phyloP scores from a whole-genome alignment of 495 filamentous ascomycete species.

The Corynascus novoguineensis region DNA sequence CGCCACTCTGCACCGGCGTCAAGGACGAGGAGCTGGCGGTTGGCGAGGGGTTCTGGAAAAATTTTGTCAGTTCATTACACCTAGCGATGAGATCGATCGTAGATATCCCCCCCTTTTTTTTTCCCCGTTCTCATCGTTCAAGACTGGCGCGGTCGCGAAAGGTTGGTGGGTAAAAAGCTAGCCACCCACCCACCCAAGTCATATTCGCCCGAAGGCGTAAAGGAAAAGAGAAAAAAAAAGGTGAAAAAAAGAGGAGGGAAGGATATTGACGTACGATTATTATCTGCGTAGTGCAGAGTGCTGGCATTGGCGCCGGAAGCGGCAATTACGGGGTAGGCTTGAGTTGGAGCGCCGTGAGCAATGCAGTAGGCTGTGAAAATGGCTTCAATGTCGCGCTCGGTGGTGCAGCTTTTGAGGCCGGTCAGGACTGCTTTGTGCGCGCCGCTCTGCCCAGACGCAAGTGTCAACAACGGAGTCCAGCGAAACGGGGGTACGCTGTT shows the following conservation, averaged over 20 bases:
- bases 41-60: constrained; percentile 58
- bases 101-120: too few relatives aligned
- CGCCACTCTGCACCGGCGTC: constrained; percentile 83
- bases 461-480: background rate
- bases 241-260: too few relatives aligned
- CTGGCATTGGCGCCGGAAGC: constrained; percentile 72
- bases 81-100: too few relatives aligned
- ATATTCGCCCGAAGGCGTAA: too few relatives aligned
- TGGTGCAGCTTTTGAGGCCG: constrained; percentile 54
- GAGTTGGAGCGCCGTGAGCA: constrained; percentile 62
- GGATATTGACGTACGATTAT: too few relatives aligned
- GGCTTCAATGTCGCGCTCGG: constrained; percentile 79
- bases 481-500: background rate
- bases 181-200: too few relatives aligned
- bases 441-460: constrained; percentile 36
- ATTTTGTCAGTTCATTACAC: too few relatives aligned
- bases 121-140: too few relatives aligned
- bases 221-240: too few relatives aligned
- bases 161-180: too few relatives aligned
- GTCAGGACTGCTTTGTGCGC: constrained; percentile 67
- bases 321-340: constrained; percentile 84
- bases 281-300: constrained; percentile 78
- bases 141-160: too few relatives aligned
- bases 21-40: constrained; percentile 66
- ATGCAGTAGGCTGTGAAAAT: constrained; percentile 67